Conservation (phyloP, 2,329 filamentous ascomycete species). For the Talaromyces sp. region DNA sequence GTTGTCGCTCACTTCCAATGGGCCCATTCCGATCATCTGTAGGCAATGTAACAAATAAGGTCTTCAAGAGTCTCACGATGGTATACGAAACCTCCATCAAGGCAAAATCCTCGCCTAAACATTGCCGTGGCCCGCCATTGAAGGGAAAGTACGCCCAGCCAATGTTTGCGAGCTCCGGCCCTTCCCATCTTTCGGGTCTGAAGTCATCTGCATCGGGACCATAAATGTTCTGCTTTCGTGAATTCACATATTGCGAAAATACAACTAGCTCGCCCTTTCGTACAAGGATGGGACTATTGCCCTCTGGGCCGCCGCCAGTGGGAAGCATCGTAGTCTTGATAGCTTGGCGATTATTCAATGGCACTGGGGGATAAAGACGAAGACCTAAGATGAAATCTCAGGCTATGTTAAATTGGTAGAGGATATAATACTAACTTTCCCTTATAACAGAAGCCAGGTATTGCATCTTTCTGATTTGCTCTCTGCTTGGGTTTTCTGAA, state of each 20-base stretch:
- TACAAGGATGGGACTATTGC: constrained; percentile 28
- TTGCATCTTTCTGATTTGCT: constrained; percentile 39
- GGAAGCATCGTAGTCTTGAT: constrained; percentile 38
- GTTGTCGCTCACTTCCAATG: not conserved
- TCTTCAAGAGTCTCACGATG: constrained; percentile 21
- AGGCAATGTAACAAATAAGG: not conserved
- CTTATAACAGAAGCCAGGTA: constrained; percentile 51
- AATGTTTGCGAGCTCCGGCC: constrained; percentile 21
- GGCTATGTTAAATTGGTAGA: not conserved
- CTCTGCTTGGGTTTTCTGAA: constrained; percentile 18
- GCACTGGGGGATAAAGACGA: constrained; percentile 39
- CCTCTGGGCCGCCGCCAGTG: constrained; percentile 57
- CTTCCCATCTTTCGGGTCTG: constrained; percentile 30
- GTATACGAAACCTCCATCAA: constrained; percentile 25
- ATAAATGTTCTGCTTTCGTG: constrained; percentile 39
- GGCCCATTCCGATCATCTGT: not conserved
- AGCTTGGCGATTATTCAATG: constrained; percentile 36
- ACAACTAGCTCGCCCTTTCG: constrained; percentile 27
- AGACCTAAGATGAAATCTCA: constrained; percentile 24
- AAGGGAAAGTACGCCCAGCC: constrained; percentile 33
- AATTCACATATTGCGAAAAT: constrained; percentile 35
- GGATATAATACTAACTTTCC: constrained; percentile 34
- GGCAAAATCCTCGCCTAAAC: constrained; percentile 30
- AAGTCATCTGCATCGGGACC: constrained; percentile 24
- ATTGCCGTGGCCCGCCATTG: constrained; percentile 28